Conservation (phyloP, 2,329 filamentous ascomycete genomes). For the Harringtonia aguacate region DNA sequence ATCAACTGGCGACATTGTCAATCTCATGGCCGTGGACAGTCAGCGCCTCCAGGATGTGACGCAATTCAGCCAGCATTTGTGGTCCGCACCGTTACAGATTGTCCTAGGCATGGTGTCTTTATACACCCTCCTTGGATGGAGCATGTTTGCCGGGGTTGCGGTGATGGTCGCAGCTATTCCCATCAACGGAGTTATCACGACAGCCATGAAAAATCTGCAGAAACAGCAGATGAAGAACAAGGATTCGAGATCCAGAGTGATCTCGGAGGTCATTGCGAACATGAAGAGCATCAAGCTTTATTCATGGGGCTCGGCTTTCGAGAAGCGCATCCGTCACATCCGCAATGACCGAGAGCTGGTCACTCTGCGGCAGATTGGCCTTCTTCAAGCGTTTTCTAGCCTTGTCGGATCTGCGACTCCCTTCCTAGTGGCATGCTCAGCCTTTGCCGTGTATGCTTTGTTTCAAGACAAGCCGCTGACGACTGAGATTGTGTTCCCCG, state of each 20-base stretch:
- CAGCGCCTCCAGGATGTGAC: conserved; percentile 93
- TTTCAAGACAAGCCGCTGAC: conserved; percentile 72
- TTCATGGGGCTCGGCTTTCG: conserved; percentile 93
- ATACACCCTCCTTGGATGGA: conserved; percentile 87
- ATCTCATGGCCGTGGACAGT: conserved; percentile 97
- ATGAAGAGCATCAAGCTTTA: conserved; percentile 99
- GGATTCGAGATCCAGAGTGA: conserved; percentile 80
- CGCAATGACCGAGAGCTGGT: conserved; percentile 93
- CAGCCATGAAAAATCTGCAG: conserved; percentile 87
- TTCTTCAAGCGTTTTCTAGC: conserved; percentile 85
- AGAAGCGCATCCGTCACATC: conserved; percentile 93
- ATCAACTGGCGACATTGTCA: conserved; percentile 95
- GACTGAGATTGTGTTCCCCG: conserved; percentile 93
- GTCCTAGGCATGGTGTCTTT: conserved; percentile 89
- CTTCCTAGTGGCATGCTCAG: conserved; percentile 94
- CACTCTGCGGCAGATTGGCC: conserved; percentile 91
- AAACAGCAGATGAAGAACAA: conserved; percentile 99
- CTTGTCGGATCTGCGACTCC: conserved; percentile 98
- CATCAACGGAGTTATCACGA: conserved; percentile 82
- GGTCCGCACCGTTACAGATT: conserved; percentile 97
- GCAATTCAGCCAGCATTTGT: conserved; percentile 89
- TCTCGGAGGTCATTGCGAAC: conserved; percentile 97
- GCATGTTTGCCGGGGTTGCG: conserved; percentile 89
- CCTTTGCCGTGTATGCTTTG: conserved; percentile 88
- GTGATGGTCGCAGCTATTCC: conserved; percentile 98